Conservation (phyloP, 371 early-diverging fungal genomes). For the Mucor sp. region DNA sequence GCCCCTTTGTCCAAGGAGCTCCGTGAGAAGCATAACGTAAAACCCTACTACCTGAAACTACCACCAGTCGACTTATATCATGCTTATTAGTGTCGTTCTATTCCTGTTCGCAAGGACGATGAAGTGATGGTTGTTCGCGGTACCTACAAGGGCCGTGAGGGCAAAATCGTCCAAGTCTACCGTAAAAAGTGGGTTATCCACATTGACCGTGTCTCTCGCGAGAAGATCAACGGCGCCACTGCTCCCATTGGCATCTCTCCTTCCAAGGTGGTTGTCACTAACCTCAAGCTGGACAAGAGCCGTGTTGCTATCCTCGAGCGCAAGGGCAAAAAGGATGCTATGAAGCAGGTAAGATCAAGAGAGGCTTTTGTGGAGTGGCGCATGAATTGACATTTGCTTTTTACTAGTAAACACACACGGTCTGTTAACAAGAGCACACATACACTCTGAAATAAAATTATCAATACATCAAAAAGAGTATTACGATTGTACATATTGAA, state of each 20-base stretch:
- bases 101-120: slow-evolving; percentile 97
- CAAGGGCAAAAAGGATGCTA: slow-evolving; percentile 57
- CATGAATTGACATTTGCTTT: background rate
- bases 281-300: slow-evolving; percentile 95
- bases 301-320: slow-evolving; percentile 85
- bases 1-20: slow-evolving; percentile 97
- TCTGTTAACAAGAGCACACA: background rate
- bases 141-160: slow-evolving; percentile 95
- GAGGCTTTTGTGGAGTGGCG: no score
- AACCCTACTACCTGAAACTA: background rate
- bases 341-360: slow-evolving; percentile 37
- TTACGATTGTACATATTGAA: background rate
- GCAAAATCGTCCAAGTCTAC: slow-evolving; percentile 96
- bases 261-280: slow-evolving; percentile 96
- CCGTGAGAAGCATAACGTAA: slow-evolving; percentile 91
- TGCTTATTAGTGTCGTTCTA: slow-evolving; percentile 61
- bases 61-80: background rate
- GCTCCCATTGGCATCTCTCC: slow-evolving; percentile 96
- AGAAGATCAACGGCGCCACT: slow-evolving; percentile 96
- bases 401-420: background rate
- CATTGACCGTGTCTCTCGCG: slow-evolving; percentile 94
- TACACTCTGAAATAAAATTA: background rate
- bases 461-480: background rate
- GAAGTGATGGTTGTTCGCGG: slow-evolving; percentile 96
- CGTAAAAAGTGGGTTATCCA: slow-evolving; percentile 98